Evolutionary conservation across 2,329 filamentous ascomycete species (phyloP), one percentile per base, ranked within the genome.

Genomic region (Alternaria hordeiaustralica): DNA sequence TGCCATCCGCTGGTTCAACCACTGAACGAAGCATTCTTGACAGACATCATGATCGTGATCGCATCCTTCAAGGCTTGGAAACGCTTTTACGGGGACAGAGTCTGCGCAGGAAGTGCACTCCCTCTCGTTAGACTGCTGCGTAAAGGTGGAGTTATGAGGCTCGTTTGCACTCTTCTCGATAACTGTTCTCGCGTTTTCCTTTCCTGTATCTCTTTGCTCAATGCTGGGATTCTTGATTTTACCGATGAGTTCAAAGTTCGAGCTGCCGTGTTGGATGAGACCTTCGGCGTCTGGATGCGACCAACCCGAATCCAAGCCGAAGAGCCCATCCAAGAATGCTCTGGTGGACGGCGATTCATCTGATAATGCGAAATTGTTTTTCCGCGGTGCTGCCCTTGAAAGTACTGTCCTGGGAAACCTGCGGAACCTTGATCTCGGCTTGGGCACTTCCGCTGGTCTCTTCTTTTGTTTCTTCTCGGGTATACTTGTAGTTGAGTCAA

Each of bases 31-130:
- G 28, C 58, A 64, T 8, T 6, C 25, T 1, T 21, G 13, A n/a
- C 60, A 58, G 10, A 63, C 21, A 3, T 63, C 36, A 2, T 59
- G 7, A 11, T 21, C 11, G n/a, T 66, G 61, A 5, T 13, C 15
- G 20, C 60, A 66, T 5, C 23, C 46, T 15, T 26, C 15, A 4
- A 65, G 47, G 21, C 23, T 49, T 5, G 44, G 26, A 12, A 43
- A 43, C n/a, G n/a, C n/a, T n/a, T 33, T 5, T 6, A 2, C 6
- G 6, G n/a, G 12, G 10, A 23, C 5, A 6, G 4, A 9, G 4
- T 49, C 47, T 2, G 25, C 46, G n/a, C 62, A 55, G 13, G 58
- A 44, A 12, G 46, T 51, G 21, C 62, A 64, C 10, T 55, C 41
- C 43, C 4, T 45, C 18, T 45, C 43, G 7, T 12, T 21, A 10